A percentile compares a stretch with the other conserved stretches of the same genome.
These are phyloP conservation scores for Cronartium ribicola DNA, from an alignment of 1,284 basidiomycete genomes.

Conservation along the genomic window DNA sequence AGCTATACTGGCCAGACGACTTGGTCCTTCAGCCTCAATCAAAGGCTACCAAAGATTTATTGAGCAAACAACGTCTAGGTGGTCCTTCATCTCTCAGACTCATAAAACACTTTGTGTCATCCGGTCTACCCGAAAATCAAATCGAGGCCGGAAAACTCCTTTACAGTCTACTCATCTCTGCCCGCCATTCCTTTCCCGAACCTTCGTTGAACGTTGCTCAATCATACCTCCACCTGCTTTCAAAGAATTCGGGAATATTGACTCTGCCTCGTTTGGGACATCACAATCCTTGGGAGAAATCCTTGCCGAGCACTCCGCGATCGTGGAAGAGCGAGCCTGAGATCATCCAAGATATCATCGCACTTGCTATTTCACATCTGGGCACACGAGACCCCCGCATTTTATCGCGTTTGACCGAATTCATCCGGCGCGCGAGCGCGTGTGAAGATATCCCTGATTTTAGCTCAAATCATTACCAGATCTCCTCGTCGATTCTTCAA, in stretches of 20 bases:
- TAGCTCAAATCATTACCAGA: background rate
- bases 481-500: constrained; percentile 10
- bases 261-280: constrained; percentile 31
- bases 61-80: constrained; percentile 14
- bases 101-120: constrained; percentile 23
- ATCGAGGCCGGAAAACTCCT: constrained; percentile 24
- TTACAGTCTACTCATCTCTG: constrained; percentile 23
- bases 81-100: constrained; percentile 26
- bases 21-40: background rate
- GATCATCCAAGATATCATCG: constrained; percentile 22
- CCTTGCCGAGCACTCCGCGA: background rate
- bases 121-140: constrained; percentile 2
- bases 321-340: constrained; percentile 11
- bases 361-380: constrained; percentile 24
- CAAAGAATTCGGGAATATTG: constrained; percentile 33
- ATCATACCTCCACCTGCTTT: constrained; percentile 33
- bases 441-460: constrained; percentile 11
- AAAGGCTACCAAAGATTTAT: background rate
- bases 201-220: constrained; percentile 18
- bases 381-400: constrained; percentile 22
- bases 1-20: constrained; percentile 36
- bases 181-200: constrained; percentile 10
- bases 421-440: constrained; percentile 18
- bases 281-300: background rate
- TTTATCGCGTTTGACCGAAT: constrained; percentile 22